Evolutionary conservation across 106 monocot genomes (phyloP).

Genomic region (Phalaenopsis aphrodite): DNA sequence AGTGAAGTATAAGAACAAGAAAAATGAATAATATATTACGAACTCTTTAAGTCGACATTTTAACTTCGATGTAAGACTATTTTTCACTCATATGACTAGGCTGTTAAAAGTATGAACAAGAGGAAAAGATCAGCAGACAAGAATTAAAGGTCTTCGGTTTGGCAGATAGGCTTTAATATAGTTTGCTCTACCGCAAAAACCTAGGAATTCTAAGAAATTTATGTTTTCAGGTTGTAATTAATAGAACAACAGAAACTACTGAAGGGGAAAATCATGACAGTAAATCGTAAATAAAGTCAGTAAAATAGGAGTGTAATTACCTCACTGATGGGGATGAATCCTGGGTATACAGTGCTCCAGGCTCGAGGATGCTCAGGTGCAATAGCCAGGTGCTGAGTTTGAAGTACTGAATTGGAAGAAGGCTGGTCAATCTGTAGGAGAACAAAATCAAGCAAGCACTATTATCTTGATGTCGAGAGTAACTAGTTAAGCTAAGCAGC

Average conservation of each 20-base stretch:
- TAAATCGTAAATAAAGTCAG: background rate
- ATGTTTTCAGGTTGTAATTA: background rate
- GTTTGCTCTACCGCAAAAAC: background rate
- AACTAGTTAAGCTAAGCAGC: background rate
- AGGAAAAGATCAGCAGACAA: background rate
- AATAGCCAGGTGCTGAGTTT: conserved; percentile 17
- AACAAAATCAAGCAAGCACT: background rate
- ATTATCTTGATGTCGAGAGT: background rate
- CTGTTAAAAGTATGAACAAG: too few relatives aligned
- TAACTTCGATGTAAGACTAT: too few relatives aligned
- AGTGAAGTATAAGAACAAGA: too few relatives aligned
- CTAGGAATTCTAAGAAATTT: background rate
- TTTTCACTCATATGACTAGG: too few relatives aligned
- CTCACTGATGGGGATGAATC: conserved; percentile 24
- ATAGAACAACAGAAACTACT: background rate
- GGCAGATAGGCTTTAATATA: background rate
- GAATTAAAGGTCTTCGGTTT: background rate
- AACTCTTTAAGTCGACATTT: too few relatives aligned
- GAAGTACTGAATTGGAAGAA: conserved; percentile 16
- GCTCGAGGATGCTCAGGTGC: conserved; percentile 17
- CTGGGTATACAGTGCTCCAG: conserved; percentile 17
- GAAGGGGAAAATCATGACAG: too few relatives aligned
- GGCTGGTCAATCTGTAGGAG: conserved; percentile 20
- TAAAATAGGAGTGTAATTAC: conserved; percentile 7
- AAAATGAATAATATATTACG: too few relatives aligned